Evolutionary conservation across 1,139 yeast species (phyloP).

Genomic region (Pneumocystis murina): DNA sequence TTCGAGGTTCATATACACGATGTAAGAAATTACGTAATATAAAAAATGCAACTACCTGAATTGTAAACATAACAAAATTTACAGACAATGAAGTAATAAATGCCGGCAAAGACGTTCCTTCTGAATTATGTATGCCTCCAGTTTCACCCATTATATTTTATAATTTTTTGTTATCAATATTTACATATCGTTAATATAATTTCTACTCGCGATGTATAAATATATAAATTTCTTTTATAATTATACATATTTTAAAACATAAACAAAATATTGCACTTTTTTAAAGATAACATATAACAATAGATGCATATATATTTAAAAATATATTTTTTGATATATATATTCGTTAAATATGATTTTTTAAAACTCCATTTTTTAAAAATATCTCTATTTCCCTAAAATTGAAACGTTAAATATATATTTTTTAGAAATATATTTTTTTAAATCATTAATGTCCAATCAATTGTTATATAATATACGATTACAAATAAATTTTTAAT

Average conservation of each 20-base stretch:
- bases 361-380: too few species aligned
- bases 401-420: too few species aligned
- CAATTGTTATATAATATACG: too few species aligned
- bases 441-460: too few species aligned
- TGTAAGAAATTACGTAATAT: neutral
- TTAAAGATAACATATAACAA: neutral
- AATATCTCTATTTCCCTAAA: too few species aligned
- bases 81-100: neutral
- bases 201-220: neutral
- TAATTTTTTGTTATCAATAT: neutral
- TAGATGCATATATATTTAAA: neutral
- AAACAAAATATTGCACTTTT: neutral
- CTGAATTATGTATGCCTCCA: neutral
- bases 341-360: too few species aligned
- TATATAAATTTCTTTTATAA: neutral
- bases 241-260: neutral
- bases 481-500: too few species aligned
- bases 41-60: neutral
- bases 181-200: neutral
- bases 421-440: too few species aligned
- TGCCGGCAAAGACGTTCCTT: neutral
- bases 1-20: constrained; percentile 1
- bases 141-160: neutral
- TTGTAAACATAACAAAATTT: neutral
- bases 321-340: neutral